Conservation (phyloP, 208 protist species). For the Acanthamoeba healyi region DNA sequence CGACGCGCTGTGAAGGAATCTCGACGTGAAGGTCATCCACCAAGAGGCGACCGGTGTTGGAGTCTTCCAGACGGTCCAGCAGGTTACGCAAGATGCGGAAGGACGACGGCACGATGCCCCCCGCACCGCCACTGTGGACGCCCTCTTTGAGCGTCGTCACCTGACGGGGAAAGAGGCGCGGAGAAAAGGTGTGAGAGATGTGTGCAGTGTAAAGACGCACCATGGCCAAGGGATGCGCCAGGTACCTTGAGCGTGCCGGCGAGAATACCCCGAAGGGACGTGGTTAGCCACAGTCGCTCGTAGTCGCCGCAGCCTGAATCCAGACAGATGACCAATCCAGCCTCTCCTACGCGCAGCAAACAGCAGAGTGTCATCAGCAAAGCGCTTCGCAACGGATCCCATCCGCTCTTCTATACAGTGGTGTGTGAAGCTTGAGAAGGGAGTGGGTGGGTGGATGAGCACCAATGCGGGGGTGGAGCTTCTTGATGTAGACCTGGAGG, state of each 20-base stretch:
- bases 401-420: too few species aligned
- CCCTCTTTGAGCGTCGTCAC: conserved; percentile 87
- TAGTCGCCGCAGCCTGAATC: conserved; percentile 96
- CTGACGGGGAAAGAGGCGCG: too few species aligned
- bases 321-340: conserved; percentile 92
- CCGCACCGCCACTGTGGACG: conserved; percentile 93
- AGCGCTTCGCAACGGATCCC: too few species aligned
- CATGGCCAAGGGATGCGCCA: not conserved
- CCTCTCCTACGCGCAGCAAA: not conserved
- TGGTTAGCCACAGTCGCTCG: conserved; percentile 95
- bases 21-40: conserved; percentile 92
- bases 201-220: not conserved
- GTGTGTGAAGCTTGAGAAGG: too few species aligned
- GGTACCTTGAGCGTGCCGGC: conserved; percentile 92
- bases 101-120: conserved; percentile 95
- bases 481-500: conserved; percentile 79
- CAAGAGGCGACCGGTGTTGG: conserved; percentile 93
- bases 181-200: too few species aligned
- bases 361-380: too few species aligned
- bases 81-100: conserved; percentile 95
- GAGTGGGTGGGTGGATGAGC: not conserved
- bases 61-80: conserved; percentile 92
- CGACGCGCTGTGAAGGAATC: conserved; percentile 91
- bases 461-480: conserved; percentile 8
- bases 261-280: conserved; percentile 93